phyloP scores from a whole-genome alignment of 2,329 filamentous ascomycete species.

The Zymoseptoria ardabiliae region DNA sequence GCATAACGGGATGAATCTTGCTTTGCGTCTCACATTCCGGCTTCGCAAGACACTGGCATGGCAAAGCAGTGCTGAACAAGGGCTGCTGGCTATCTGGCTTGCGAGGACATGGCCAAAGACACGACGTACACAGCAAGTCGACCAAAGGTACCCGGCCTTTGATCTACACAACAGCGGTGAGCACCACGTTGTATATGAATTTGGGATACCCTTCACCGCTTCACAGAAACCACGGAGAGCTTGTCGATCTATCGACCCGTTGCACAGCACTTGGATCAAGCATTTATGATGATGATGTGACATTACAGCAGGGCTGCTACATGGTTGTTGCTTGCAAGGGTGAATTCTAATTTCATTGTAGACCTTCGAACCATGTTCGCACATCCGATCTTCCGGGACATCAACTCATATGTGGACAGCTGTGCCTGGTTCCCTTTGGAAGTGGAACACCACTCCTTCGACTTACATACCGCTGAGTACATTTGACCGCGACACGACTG shows the following conservation, averaged over 20 bases:
- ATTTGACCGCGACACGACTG: background rate
- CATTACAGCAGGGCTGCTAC: background rate
- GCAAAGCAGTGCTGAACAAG: no score
- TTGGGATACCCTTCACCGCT: background rate
- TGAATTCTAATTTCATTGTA: background rate
- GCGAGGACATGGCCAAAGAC: no score
- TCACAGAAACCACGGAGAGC: background rate
- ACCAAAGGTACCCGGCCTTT: background rate
- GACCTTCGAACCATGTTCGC: background rate
- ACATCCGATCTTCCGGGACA: background rate
- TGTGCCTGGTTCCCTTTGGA: background rate
- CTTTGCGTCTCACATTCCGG: background rate
- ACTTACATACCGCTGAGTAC: background rate
- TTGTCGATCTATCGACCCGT: background rate
- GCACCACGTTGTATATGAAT: background rate
- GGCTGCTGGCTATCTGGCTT: no score
- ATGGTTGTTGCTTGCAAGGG: background rate
- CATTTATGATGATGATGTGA: background rate
- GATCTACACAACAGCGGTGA: background rate
- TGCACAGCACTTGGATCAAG: background rate
- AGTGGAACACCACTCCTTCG: background rate
- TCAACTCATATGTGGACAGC: background rate
- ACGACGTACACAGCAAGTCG: background rate
- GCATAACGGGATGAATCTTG: background rate
- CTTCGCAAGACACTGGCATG: no score